Evolutionary conservation across 768 basidiomycete genomes (phyloP), one percentile per base, ranked within the genome.

Genomic region (Ramaria sp.): DNA sequence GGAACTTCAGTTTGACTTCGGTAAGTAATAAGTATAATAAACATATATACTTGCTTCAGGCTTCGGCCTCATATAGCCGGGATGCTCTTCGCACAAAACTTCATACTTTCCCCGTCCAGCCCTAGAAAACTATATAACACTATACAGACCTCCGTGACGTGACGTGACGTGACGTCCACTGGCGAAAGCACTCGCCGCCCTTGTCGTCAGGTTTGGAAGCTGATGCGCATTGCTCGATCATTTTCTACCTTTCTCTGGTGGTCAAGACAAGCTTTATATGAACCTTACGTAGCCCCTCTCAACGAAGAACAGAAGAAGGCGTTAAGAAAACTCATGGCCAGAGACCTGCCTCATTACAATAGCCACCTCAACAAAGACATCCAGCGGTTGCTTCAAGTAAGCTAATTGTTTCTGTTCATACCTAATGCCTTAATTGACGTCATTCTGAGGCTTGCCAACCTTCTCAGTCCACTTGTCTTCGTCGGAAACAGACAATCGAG

Each of bases 201-300:
- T 27, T 27, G 3, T 27, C 27, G 27, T 27, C 27, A 27, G 27
- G 27, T 27, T 27, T 2, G 5, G 37, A 43, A 31, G 24, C 53
- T 54, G 27, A 57, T 57, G 55, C 55, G 55, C 31, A 19, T 57
- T 47, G 48, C 30, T 13, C 45, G 55, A 20, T 48, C 20, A 30
- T 57, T 57, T 24, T 57, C 55, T 1, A 37, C 48, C 30, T 33
- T 45, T 19, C 13, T 49, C n/a, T 30, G 27, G 24, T 30, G 7
- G 17, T 33, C 46, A 38, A 47, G 37, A 11, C 55, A 57, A 20
- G 55, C 55, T 1, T 50, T 57, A 27, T 57, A 48, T 49, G 34
- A 31, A 31, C 55, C 55, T 6, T 57, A 57, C 47, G 27, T 41
- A 12, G 17, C 45, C 17, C 55, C 46, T 22, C 45, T 57, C 20